Evolutionary conservation across 1,284 basidiomycete species (phyloP).

Genomic region (Mrakiaceae sp.): DNA sequence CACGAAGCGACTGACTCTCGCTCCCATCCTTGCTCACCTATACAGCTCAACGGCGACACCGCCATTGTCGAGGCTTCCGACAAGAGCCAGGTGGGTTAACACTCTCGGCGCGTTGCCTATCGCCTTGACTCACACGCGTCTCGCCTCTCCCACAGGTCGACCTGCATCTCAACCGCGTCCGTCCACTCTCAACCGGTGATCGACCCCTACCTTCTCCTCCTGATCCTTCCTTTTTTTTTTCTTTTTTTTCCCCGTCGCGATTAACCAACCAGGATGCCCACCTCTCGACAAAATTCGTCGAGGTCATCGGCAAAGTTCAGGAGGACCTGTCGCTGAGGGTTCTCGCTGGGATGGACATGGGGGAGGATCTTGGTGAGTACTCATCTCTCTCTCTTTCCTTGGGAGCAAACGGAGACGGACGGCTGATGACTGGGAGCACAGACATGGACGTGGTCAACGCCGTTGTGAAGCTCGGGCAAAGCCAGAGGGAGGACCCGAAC

Average conservation of each 20-base stretch:
- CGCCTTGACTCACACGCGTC: neutral
- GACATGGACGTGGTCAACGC: neutral
- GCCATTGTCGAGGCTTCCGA: constrained; percentile 59
- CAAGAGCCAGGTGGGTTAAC: constrained; percentile 44
- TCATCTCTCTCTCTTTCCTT: neutral
- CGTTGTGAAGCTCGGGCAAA: neutral
- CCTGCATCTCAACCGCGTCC: constrained; percentile 43
- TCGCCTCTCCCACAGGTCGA: constrained; percentile 37
- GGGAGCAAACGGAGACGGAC: neutral
- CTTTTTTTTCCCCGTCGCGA: neutral
- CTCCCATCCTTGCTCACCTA: neutral
- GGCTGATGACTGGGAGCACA: neutral
- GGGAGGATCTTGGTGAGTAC: constrained; percentile 52
- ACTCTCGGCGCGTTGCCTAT: neutral
- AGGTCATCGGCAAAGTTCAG: constrained; percentile 60
- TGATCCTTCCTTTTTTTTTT: neutral
- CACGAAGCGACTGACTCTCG: neutral
- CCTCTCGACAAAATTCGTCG: constrained; percentile 50
- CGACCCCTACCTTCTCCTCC: neutral
- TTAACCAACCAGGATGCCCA: constrained; percentile 39
- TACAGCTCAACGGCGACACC: constrained; percentile 45
- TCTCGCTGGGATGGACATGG: constrained; percentile 50
- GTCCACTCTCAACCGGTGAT: constrained; percentile 19
- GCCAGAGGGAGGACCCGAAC: neutral
- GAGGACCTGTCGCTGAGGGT: constrained; percentile 53